Evolutionary conservation across 192 early-diverging fungal species (phyloP).

Genomic region (Endogone sp.): DNA sequence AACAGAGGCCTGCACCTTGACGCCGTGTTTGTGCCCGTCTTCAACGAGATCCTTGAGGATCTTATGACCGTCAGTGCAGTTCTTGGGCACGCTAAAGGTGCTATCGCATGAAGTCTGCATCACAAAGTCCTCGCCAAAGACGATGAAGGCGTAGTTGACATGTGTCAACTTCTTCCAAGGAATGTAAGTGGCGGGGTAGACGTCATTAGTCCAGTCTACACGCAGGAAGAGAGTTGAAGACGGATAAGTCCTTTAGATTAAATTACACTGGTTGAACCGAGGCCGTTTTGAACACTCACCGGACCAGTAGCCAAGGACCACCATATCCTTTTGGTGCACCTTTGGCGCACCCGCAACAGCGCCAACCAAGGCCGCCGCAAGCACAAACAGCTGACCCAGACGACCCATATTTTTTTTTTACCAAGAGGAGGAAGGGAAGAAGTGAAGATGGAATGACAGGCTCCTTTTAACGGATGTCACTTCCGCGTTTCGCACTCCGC

Average conservation of each 20-base stretch:
- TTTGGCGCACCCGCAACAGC: background rate
- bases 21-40: background rate
- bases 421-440: no score
- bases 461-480: no score
- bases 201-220: background rate
- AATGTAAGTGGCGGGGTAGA: background rate
- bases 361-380: background rate
- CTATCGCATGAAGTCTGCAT: background rate
- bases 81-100: background rate
- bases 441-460: no score
- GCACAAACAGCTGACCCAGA: background rate
- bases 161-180: background rate
- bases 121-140: background rate
- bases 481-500: no score
- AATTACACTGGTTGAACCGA: background rate
- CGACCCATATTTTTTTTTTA: background rate
- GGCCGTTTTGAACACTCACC: background rate
- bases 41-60: background rate
- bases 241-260: background rate
- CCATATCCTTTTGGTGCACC: background rate
- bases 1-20: background rate
- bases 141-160: background rate
- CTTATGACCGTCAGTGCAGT: background rate
- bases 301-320: background rate
- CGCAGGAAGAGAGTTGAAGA: no score